These are phyloP conservation scores for Babesia ovis DNA, from an alignment of 169 alveolate species.

Conservation along the genomic window DNA sequence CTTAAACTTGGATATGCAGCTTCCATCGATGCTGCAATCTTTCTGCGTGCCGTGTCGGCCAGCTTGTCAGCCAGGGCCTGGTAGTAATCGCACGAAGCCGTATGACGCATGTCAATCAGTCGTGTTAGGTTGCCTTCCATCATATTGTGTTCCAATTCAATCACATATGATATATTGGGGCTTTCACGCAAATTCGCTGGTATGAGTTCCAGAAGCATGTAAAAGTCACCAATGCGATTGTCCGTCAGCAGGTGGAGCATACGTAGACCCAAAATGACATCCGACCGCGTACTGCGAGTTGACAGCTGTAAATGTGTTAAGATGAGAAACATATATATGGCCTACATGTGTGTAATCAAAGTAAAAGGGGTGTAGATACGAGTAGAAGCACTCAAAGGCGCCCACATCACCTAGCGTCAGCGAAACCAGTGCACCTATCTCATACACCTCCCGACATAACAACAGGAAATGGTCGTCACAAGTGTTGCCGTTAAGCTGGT, in stretches of 20 bases:
- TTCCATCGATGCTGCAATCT: slow-evolving; percentile 74
- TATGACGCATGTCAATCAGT: slow-evolving; percentile 33
- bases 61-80: slow-evolving; percentile 40
- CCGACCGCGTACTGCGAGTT: slow-evolving; percentile 55
- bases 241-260: slow-evolving; percentile 69
- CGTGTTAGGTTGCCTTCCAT: slow-evolving; percentile 75
- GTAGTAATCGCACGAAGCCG: slow-evolving; percentile 57
- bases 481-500: slow-evolving; percentile 1
- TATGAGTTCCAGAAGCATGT: slow-evolving; percentile 71
- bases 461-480: slow-evolving; percentile 2
- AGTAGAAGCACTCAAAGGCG: slow-evolving; percentile 48
- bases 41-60: slow-evolving; percentile 67
- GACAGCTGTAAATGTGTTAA: slow-evolving; percentile 19
- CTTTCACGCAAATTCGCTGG: slow-evolving; percentile 39
- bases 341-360: slow-evolving; percentile 45
- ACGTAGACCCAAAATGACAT: slow-evolving; percentile 68
- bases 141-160: slow-evolving; percentile 72
- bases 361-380: slow-evolving; percentile 49
- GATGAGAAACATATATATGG: neutral
- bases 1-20: slow-evolving; percentile 59
- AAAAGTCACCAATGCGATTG: slow-evolving; percentile 74
- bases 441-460: slow-evolving; percentile 44
- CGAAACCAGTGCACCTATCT: slow-evolving; percentile 50
- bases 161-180: slow-evolving; percentile 57
- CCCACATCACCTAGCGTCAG: slow-evolving; percentile 24